phyloP scores from a whole-genome alignment of 768 basidiomycete genomes.

The Serendipita sp. region DNA sequence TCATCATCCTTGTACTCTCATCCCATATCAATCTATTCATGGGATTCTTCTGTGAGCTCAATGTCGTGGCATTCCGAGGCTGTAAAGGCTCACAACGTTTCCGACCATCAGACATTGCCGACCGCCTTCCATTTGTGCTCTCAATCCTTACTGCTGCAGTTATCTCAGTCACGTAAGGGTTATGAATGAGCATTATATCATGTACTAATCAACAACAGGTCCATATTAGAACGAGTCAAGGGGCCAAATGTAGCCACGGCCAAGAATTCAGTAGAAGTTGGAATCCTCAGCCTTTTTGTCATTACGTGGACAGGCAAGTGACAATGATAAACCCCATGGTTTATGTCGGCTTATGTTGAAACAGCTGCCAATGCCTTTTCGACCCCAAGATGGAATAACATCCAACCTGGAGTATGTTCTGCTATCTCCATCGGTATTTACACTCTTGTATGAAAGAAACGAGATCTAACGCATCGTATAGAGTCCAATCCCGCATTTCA shows the following conservation, averaged over 20 bases:
- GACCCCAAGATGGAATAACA: slow-evolving; percentile 36
- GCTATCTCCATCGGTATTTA: slow-evolving; percentile 29
- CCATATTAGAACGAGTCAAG: slow-evolving; percentile 26
- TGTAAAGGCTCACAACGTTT: background rate
- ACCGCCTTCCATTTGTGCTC: slow-evolving; percentile 44
- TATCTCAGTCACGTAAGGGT: slow-evolving; percentile 25
- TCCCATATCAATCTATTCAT: slow-evolving; percentile 40
- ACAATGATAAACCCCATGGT: background rate
- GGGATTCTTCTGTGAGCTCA: slow-evolving; percentile 40
- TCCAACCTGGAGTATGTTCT: slow-evolving; percentile 30
- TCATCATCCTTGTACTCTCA: slow-evolving; percentile 37
- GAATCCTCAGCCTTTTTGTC: slow-evolving; percentile 28
- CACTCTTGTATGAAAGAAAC: slow-evolving; percentile 8
- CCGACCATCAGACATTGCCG: slow-evolving; percentile 33
- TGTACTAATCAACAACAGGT: slow-evolving; percentile 18
- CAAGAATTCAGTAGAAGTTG: slow-evolving; percentile 33
- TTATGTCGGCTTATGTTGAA: background rate
- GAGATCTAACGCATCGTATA: background rate
- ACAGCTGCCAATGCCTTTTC: slow-evolving; percentile 45
- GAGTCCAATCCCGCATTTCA: background rate
- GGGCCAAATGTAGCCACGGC: slow-evolving; percentile 28
- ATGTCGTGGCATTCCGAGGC: too few relatives aligned
- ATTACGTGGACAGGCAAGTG: slow-evolving; percentile 40
- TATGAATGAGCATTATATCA: background rate
- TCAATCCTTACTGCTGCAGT: slow-evolving; percentile 35